Conservation (phyloP, 768 basidiomycete species). For the Pisolithus microcarpus region DNA sequence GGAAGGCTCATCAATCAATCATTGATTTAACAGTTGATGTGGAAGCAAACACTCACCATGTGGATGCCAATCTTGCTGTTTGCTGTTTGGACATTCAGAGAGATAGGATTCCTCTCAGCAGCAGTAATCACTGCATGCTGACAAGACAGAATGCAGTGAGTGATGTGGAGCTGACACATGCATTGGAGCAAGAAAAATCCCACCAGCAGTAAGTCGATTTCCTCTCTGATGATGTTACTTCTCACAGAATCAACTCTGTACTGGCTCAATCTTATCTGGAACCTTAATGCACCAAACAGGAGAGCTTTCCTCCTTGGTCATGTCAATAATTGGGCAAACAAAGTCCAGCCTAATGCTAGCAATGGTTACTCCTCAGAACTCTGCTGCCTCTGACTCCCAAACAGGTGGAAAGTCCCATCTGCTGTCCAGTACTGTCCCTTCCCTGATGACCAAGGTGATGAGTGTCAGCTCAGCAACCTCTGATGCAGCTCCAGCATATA, state of each 20-base stretch:
- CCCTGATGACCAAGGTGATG: background rate
- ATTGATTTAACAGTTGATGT: background rate
- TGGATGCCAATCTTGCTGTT: too few relatives aligned
- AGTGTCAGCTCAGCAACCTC: background rate
- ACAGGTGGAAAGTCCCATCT: too few relatives aligned
- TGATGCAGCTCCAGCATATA: background rate
- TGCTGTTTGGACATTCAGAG: too few relatives aligned
- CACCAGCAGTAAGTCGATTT: too few relatives aligned
- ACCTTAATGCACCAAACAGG: background rate
- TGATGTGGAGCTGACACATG: background rate
- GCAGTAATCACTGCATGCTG: too few relatives aligned
- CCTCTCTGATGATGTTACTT: background rate
- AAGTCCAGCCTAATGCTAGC: too few relatives aligned
- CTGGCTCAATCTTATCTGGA: background rate
- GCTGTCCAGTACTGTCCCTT: background rate
- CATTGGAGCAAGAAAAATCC: too few relatives aligned
- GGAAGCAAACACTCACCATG: background rate
- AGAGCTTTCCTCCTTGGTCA: background rate
- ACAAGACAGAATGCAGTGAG: too few relatives aligned
- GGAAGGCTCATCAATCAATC: background rate
- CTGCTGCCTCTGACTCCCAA: too few relatives aligned
- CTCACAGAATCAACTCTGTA: background rate
- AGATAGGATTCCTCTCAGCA: too few relatives aligned
- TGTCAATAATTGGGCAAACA: background rate
- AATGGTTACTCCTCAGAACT: too few relatives aligned